Conservation (phyloP, 805 yeast genomes). For the Candida ficus region DNA sequence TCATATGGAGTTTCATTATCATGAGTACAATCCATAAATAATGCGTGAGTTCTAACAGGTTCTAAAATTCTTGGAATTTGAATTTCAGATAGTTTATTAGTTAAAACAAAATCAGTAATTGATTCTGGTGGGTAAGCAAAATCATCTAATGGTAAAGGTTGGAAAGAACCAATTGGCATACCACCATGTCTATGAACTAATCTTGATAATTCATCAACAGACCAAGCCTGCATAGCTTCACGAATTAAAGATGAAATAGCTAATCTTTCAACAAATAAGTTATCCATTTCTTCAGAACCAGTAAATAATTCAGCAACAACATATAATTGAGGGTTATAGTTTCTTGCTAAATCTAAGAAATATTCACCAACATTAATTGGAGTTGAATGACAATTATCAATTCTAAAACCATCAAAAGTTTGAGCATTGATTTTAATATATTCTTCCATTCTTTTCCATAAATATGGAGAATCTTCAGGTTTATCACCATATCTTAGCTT, state of each 20-base stretch:
- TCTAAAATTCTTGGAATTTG: conserved; percentile 63
- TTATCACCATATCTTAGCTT: conserved; percentile 78
- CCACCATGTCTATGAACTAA: conserved; percentile 93
- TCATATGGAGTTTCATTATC: conserved; percentile 89
- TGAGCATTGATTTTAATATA: conserved; percentile 70
- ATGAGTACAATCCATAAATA: conserved; percentile 97
- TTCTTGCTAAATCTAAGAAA: conserved; percentile 82
- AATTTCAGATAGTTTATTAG: conserved; percentile 47
- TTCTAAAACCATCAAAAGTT: conserved; percentile 80
- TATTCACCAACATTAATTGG: conserved; percentile 93
- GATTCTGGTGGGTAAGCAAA: conserved; percentile 57
- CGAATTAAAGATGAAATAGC: conserved; percentile 87
- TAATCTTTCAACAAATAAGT: conserved; percentile 81
- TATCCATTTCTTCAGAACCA: conserved; percentile 89
- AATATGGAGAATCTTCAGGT: conserved; percentile 78
- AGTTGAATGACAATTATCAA: conserved; percentile 95
- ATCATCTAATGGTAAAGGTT: conserved; percentile 72
- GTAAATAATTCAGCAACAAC: conserved; percentile 93
- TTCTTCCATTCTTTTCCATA: conserved; percentile 84
- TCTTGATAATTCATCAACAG: conserved; percentile 78
- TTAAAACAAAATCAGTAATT: conserved; percentile 19
- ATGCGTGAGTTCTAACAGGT: conserved; percentile 80
- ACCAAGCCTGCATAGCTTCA: conserved; percentile 97
- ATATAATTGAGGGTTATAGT: conserved; percentile 76
- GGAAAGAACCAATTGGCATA: conserved; percentile 87